Percentiles rank a stretch among this genome's conserved stretches.
These are phyloP conservation scores for Phytophthora multivora DNA, from an alignment of 352 stramenopile species.

Conservation along the genomic window DNA sequence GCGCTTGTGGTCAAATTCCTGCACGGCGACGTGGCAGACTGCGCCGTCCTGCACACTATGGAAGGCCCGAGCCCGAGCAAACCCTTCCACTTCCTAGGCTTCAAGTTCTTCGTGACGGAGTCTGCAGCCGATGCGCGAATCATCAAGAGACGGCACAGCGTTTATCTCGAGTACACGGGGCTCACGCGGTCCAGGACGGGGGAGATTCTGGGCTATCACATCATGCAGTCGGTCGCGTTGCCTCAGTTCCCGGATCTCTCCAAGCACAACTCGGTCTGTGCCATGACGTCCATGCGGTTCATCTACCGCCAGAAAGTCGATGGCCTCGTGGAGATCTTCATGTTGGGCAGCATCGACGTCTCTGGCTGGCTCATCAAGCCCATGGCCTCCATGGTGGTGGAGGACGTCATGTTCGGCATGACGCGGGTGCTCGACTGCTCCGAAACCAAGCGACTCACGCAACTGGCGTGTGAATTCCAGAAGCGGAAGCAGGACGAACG, in stretches of 20 bases:
- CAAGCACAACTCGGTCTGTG: slow-evolving; percentile 46
- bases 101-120: slow-evolving; percentile 62
- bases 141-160: slow-evolving; percentile 48
- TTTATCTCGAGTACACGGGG: slow-evolving; percentile 55
- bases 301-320: slow-evolving; percentile 50
- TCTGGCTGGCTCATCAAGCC: slow-evolving; percentile 39
- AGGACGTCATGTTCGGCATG: slow-evolving; percentile 44
- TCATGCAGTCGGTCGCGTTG: slow-evolving; percentile 58
- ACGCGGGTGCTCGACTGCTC: slow-evolving; percentile 43
- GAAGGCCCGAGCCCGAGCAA: slow-evolving; percentile 33
- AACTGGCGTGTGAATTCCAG: slow-evolving; percentile 46
- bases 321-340: slow-evolving; percentile 53
- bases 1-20: slow-evolving; percentile 49
- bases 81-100: slow-evolving; percentile 58
- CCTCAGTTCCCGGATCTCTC: slow-evolving; percentile 47
- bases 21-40: slow-evolving; percentile 43
- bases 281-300: slow-evolving; percentile 43
- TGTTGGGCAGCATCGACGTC: slow-evolving; percentile 46
- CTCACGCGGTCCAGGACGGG: slow-evolving; percentile 35
- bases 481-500: slow-evolving; percentile 31
- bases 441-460: slow-evolving; percentile 50
- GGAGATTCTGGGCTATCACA: slow-evolving; percentile 52
- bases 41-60: slow-evolving; percentile 32
- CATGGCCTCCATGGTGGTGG: slow-evolving; percentile 37
- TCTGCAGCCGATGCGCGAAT: slow-evolving; percentile 35